Evolutionary conservation across 2,329 filamentous ascomycete genomes (phyloP).

Genomic region (Cadophora luteo-olivacea): DNA sequence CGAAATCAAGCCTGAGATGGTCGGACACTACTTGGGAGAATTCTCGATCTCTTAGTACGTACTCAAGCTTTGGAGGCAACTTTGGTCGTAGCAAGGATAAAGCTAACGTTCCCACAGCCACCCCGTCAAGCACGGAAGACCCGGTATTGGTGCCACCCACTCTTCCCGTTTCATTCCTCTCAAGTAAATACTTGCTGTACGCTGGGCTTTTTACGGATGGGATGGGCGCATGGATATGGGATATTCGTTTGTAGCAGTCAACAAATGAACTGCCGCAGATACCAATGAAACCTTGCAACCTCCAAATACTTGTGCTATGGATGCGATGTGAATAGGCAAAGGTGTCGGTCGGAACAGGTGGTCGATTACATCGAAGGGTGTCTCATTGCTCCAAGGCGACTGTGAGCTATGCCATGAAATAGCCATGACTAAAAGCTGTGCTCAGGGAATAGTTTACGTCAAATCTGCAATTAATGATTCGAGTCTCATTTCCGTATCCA

Average conservation of each 20-base stretch:
- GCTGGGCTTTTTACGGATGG: constrained; percentile 34
- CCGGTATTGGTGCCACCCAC: constrained; percentile 99
- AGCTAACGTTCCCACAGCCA: constrained; percentile 73
- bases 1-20: constrained; percentile 99
- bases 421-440: background rate
- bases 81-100: background rate
- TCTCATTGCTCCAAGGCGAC: background rate
- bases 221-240: constrained; percentile 36
- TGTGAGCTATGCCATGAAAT: background rate
- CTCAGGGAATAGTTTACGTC: background rate
- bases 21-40: constrained; percentile 98
- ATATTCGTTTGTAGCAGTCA: constrained; percentile 32
- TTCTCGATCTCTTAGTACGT: constrained; percentile 99
- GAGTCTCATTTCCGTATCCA: background rate
- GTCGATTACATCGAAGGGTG: background rate
- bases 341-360: background rate
- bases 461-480: background rate
- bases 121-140: constrained; percentile 99
- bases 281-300: constrained; percentile 32
- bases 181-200: constrained; percentile 71
- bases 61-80: background rate
- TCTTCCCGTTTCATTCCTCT: constrained; percentile 99
- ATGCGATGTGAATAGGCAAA: background rate
- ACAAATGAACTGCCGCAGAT: constrained; percentile 32
- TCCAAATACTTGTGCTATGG: background rate